Conservation (phyloP, 306 rosid species). For the Cucumis hystrix region DNA sequence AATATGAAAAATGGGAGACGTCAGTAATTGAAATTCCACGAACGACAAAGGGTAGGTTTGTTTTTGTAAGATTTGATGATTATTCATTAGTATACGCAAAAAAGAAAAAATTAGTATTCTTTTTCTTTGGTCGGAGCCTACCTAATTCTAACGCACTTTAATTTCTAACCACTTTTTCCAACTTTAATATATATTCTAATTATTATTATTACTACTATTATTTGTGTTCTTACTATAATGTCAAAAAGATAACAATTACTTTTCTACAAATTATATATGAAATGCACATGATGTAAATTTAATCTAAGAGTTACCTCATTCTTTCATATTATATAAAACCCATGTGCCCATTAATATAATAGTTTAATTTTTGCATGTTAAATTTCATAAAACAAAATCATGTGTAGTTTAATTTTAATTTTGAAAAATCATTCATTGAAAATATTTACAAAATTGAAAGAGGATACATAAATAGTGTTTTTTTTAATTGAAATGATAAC, state of each 20-base stretch:
- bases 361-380: too few relatives aligned
- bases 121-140: conserved; percentile 4
- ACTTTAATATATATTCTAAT: not conserved
- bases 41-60: not conserved
- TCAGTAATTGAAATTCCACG: not conserved
- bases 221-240: not conserved
- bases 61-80: not conserved
- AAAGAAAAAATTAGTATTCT: not conserved
- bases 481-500: too few relatives aligned
- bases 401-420: too few relatives aligned
- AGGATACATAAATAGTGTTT: too few relatives aligned
- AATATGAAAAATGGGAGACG: not conserved
- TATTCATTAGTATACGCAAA: conserved; percentile 13
- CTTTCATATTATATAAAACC: not conserved
- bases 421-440: too few relatives aligned
- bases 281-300: not conserved
- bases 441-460: too few relatives aligned
- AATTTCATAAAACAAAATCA: too few relatives aligned
- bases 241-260: not conserved
- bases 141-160: conserved; percentile 1
- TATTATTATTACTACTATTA: too few relatives aligned
- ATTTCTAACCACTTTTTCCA: conserved; percentile 9
- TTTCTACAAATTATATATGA: not conserved
- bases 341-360: too few relatives aligned
- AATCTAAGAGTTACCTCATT: not conserved